Base-by-base conservation (phyloP, 108 stramenopile species). In the Cyclotella kingstonii region DNA sequence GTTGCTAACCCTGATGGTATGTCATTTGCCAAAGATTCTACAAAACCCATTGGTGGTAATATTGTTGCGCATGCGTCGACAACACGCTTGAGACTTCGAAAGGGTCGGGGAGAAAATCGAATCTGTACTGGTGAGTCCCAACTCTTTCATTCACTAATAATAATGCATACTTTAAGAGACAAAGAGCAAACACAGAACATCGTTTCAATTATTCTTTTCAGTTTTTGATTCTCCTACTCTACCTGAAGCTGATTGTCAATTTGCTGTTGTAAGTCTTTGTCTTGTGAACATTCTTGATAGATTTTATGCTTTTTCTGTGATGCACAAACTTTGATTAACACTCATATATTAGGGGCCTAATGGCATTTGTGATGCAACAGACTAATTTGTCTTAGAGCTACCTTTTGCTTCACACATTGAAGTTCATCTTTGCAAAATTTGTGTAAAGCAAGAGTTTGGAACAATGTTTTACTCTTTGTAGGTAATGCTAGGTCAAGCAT, bases 11-110 rank as follows among this genome's bases (percentile, higher is more conserved):
- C 98, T 10, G 99, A 94, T 75, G 88, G 84, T 7, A 96, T 99
- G 94, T 86, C 82, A 31, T 98, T 98, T 76, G 96, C 96, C n/a
- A 98, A 97, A 76, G 98, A 98, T 68, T 59, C 83, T 14, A 98
- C 96, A 34, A 98, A 98, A 74, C 97, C 99, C 4, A 99, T 99
- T 70, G 99, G 99, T 12, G 99, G 99, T 23, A 99, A 99, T 78
- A 99, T 99, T 63, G 95, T 99, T 43, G 99, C 99, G 1, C 99
- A 99, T 71, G 99, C 99, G 0, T 92, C 92, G 6, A 97, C 96
- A 14, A 98, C 98, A 27, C 84, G 99, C n/a, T 73, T 99, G 59
- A 86, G 96, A 15, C 82, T 99, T 50, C 85, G 97, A 34, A 99
- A 99, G 76, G 99, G 96, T 15, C 91, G 99, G 29, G 98, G 98